phyloP scores from a whole-genome alignment of 306 rosid species.

The Trifolium subterraneum region DNA sequence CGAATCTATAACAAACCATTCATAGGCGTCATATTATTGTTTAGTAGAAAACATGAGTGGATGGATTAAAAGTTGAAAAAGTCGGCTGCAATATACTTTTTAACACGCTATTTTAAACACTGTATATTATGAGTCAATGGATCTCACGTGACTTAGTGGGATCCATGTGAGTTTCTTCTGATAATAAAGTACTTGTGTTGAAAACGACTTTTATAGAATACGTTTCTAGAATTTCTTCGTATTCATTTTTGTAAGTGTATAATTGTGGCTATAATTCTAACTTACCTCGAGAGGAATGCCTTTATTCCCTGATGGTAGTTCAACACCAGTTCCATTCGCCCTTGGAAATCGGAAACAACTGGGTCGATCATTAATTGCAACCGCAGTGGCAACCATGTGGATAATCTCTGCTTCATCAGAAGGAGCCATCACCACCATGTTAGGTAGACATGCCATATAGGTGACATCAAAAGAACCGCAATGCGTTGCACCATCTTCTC shows the following conservation, averaged over 20 bases:
- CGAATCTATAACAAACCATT: too few species aligned
- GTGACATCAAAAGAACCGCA: conserved; percentile 90
- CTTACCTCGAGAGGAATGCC: conserved; percentile 68
- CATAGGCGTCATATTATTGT: too few species aligned
- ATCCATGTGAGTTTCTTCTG: not conserved
- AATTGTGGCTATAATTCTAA: conserved; percentile 5
- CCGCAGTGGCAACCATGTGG: conserved; percentile 96
- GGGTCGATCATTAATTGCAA: conserved; percentile 83
- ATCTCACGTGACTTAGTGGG: not conserved
- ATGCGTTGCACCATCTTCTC: conserved; percentile 94
- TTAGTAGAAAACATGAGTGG: too few species aligned
- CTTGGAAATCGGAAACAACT: conserved; percentile 91
- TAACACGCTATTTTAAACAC: not conserved
- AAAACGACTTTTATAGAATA: not conserved
- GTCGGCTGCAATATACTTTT: not conserved
- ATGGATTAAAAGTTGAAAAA: too few species aligned
- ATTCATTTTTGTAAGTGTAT: not conserved
- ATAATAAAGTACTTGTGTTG: not conserved
- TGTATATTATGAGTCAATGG: too few species aligned
- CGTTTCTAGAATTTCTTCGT: not conserved
- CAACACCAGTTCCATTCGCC: conserved; percentile 82
- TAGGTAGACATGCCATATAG: conserved; percentile 94
- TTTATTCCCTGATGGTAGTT: conserved; percentile 72
- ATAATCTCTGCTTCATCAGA: conserved; percentile 86
- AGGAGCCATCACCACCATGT: conserved; percentile 99